A percentile compares a stretch with the other conserved stretches of the same genome.
These are phyloP conservation scores for Neonectria coccinea DNA, from an alignment of 2,329 filamentous ascomycete genomes.

Conservation along the genomic window DNA sequence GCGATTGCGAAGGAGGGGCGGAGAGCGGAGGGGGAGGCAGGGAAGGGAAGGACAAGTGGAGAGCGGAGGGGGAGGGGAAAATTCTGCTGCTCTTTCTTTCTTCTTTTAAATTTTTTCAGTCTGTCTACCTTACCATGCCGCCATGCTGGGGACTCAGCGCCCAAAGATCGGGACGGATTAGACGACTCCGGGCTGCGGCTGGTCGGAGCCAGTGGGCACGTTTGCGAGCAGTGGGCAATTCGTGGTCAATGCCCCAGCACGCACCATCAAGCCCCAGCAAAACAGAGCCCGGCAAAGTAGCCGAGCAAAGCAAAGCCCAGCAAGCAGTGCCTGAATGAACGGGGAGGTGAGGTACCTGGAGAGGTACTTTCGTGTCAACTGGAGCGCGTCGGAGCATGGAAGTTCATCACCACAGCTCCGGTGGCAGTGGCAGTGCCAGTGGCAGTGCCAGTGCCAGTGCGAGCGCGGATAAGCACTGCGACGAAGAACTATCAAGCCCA, in stretches of 20 bases:
- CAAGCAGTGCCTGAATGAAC: slow-evolving; percentile 35
- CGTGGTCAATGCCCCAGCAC: slow-evolving; percentile 43
- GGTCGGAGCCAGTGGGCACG: slow-evolving; percentile 35
- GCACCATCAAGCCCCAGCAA: slow-evolving; percentile 27
- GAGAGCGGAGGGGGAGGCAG: slow-evolving; percentile 39
- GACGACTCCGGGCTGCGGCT: slow-evolving; percentile 30
- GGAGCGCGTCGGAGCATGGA: slow-evolving; percentile 15
- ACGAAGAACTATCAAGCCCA: slow-evolving; percentile 13
- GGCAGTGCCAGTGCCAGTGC: slow-evolving; percentile 8
- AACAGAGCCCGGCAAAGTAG: slow-evolving; percentile 18
- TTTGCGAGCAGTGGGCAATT: slow-evolving; percentile 26
- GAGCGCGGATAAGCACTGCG: slow-evolving; percentile 33
- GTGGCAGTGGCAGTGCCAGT: slow-evolving; percentile 1
- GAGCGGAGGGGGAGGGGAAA: slow-evolving; percentile 36
- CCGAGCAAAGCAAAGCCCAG: slow-evolving; percentile 11
- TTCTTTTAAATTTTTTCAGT: slow-evolving; percentile 23
- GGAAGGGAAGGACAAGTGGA: slow-evolving; percentile 17
- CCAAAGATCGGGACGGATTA: slow-evolving; percentile 33
- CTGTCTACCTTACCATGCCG: slow-evolving; percentile 6
- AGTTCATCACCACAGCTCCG: slow-evolving; percentile 21
- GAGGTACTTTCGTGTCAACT: slow-evolving; percentile 25
- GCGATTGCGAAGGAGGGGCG: slow-evolving; percentile 42
- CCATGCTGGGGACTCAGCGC: slow-evolving; percentile 20
- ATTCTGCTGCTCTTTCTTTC: slow-evolving; percentile 37
- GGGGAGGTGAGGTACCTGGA: slow-evolving; percentile 26